phyloP scores from a whole-genome alignment of 768 basidiomycete genomes.

The Naganishia antarctica region DNA sequence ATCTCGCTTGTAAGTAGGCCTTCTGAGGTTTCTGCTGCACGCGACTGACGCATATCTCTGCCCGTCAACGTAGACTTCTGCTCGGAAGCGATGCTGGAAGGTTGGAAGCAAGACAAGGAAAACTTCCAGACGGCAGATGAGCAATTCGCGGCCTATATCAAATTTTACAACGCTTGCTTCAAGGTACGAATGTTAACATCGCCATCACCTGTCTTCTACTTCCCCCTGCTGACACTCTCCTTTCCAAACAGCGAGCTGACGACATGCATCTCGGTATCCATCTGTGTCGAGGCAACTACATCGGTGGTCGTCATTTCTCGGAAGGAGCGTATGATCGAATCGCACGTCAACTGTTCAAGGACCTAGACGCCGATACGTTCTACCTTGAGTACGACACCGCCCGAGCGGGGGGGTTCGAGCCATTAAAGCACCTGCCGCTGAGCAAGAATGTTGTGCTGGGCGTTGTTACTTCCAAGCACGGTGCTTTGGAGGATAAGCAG shows the following conservation, averaged over 20 bases:
- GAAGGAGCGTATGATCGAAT: conserved; percentile 44
- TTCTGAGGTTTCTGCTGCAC: conserved; percentile 24
- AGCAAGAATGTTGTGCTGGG: conserved; percentile 41
- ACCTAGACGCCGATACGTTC: conserved; percentile 37
- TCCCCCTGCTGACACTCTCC: neutral
- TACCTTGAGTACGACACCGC: conserved; percentile 44
- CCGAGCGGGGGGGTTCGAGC: conserved; percentile 41
- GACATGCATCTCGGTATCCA: conserved; percentile 44
- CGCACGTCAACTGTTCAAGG: conserved; percentile 40
- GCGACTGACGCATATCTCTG: neutral
- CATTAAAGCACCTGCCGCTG: conserved; percentile 36
- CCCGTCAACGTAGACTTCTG: conserved; percentile 49
- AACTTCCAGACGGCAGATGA: conserved; percentile 56
- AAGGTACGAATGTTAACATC: conserved; percentile 9
- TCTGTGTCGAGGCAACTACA: conserved; percentile 39
- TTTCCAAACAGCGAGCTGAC: conserved; percentile 20
- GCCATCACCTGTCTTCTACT: neutral
- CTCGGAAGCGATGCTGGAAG: conserved; percentile 56
- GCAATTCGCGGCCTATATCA: conserved; percentile 63
- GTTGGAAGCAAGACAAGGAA: conserved; percentile 59
- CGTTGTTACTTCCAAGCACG: conserved; percentile 39
- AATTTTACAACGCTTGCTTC: conserved; percentile 54
- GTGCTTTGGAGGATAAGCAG: conserved; percentile 56
- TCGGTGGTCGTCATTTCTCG: conserved; percentile 36
- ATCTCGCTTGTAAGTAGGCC: conserved; percentile 17